Evolutionary conservation across 352 stramenopile species (phyloP).

Genomic region (Phytophthora quininea): DNA sequence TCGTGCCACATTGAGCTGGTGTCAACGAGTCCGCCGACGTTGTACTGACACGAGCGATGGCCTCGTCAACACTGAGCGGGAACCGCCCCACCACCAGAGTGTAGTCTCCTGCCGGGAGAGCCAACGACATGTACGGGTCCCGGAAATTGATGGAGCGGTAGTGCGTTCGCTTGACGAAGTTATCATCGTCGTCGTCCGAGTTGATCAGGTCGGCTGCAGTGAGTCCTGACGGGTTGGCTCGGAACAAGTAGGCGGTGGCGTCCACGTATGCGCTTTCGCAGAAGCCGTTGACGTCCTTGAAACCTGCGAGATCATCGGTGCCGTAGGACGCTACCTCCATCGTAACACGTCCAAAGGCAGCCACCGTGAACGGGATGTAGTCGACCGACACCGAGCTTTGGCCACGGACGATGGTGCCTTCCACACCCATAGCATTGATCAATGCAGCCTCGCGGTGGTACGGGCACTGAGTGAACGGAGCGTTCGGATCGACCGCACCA

Average conservation of each 20-base stretch:
- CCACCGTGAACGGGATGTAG: slow-evolving; percentile 60
- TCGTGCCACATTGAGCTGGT: slow-evolving; percentile 55
- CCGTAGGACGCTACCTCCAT: slow-evolving; percentile 71
- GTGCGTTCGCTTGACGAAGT: slow-evolving; percentile 51
- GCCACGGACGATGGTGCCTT: slow-evolving; percentile 64
- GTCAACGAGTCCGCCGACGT: slow-evolving; percentile 45
- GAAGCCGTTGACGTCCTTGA: slow-evolving; percentile 66
- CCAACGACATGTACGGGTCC: slow-evolving; percentile 73
- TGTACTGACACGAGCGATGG: slow-evolving; percentile 41
- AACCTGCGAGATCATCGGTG: slow-evolving; percentile 38
- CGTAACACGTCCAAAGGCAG: slow-evolving; percentile 53
- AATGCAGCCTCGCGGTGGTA: slow-evolving; percentile 65
- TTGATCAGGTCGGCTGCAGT: slow-evolving; percentile 54
- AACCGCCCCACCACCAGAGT: slow-evolving; percentile 70
- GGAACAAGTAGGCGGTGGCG: slow-evolving; percentile 65
- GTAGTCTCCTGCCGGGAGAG: slow-evolving; percentile 54
- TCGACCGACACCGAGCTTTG: slow-evolving; percentile 55
- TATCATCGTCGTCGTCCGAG: slow-evolving; percentile 64
- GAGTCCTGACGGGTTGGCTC: slow-evolving; percentile 35
- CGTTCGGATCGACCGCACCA: slow-evolving; percentile 22
- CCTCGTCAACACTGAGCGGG: slow-evolving; percentile 63
- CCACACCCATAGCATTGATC: slow-evolving; percentile 34
- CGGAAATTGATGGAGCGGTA: slow-evolving; percentile 71
- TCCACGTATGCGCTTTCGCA: slow-evolving; percentile 76
- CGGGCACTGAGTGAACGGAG: slow-evolving; percentile 49